Percentiles rank a stretch among this genome's conserved stretches.
Evolutionary conservation across 139 green algal species (phyloP).

Genomic region (Zygnema circumcarinatum): DNA sequence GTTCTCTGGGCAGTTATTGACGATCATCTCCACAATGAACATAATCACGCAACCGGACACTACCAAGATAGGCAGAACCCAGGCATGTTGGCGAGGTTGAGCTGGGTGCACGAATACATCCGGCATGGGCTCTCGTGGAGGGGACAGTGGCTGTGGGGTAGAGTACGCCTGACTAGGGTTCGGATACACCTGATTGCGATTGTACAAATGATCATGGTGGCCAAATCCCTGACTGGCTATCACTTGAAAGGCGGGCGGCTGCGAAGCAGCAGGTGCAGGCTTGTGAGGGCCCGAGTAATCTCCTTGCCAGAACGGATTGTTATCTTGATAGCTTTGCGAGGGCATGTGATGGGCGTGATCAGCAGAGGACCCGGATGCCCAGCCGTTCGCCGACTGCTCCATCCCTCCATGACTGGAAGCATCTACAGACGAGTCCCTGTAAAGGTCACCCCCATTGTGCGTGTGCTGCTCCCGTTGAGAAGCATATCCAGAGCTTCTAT

Average conservation of each 20-base stretch:
- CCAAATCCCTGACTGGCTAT: not conserved
- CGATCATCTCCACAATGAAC: conserved; percentile 51
- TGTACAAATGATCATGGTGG: not conserved
- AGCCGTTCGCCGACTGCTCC: no score
- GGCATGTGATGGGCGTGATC: no score
- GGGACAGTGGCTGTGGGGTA: no score
- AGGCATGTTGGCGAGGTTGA: not conserved
- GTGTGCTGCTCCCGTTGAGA: no score
- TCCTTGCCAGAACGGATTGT: not conserved
- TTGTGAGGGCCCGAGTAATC: not conserved
- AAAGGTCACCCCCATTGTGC: no score
- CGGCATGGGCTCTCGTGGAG: not conserved
- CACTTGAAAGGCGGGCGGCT: not conserved
- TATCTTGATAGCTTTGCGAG: no score
- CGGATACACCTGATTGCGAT: not conserved
- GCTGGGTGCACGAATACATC: not conserved
- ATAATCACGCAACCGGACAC: conserved; percentile 30
- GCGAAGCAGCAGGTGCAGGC: not conserved
- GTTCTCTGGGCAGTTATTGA: conserved; percentile 45
- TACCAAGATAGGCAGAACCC: not conserved
- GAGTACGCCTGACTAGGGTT: not conserved
- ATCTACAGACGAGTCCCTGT: no score
- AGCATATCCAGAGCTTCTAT: no score
- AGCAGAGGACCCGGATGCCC: no score
- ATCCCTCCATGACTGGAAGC: no score